These are phyloP conservation scores for Flaveria brownii DNA, from an alignment of 129 eudicot genomes.

Conservation along the genomic window DNA sequence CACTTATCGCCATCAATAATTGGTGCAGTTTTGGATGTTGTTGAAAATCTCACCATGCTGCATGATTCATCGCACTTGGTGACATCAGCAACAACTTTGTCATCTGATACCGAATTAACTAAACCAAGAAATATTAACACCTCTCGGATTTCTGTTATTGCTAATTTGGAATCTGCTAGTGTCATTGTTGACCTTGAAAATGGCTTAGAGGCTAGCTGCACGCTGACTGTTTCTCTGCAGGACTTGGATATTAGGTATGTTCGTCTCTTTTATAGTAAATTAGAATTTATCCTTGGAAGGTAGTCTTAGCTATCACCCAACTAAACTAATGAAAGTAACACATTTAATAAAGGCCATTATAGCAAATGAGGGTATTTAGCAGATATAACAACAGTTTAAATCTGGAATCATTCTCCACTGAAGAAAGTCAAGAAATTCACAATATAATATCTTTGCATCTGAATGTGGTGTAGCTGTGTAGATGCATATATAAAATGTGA, in stretches of 20 bases:
- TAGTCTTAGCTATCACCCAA: not conserved
- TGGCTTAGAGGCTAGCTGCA: slow-evolving; percentile 53
- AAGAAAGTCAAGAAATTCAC: not conserved
- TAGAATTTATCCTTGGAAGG: slow-evolving; percentile 4
- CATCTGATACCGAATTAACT: slow-evolving; percentile 26
- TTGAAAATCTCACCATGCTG: slow-evolving; percentile 37
- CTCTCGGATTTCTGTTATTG: slow-evolving; percentile 48
- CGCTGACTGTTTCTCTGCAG: slow-evolving; percentile 50
- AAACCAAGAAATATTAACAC: slow-evolving; percentile 15
- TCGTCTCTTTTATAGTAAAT: slow-evolving; percentile 9
- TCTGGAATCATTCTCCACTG: not conserved
- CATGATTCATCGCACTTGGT: slow-evolving; percentile 28
- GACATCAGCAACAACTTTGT: slow-evolving; percentile 13
- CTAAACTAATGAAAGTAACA: not conserved
- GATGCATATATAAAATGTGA: not conserved
- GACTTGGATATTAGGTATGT: slow-evolving; percentile 58
- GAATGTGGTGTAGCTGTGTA: not conserved
- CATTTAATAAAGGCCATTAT: not conserved
- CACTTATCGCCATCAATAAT: slow-evolving; percentile 65
- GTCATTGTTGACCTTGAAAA: slow-evolving; percentile 72
- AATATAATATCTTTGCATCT: not conserved
- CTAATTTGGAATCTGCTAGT: slow-evolving; percentile 49
- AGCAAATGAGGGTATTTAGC: slow-evolving; percentile 12
- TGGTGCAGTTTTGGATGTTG: slow-evolving; percentile 51
- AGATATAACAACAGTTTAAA: not conserved